A percentile compares a stretch with the other conserved stretches of the same genome.
Conservation (phyloP, 257 asterid species). For the Nicotiana obtusifolia region DNA sequence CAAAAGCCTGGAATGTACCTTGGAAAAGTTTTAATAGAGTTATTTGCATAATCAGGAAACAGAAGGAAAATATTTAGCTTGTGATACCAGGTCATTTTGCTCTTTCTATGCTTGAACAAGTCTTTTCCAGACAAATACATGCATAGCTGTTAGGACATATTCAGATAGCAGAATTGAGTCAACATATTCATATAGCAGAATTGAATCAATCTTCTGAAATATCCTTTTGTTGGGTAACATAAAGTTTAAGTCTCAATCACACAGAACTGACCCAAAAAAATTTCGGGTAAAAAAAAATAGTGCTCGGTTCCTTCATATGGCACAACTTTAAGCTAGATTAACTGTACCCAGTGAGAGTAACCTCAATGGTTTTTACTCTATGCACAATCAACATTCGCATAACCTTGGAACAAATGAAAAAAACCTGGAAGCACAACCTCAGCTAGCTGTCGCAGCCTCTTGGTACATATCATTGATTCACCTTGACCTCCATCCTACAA, state of each 20-base stretch:
- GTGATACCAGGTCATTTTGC: not conserved
- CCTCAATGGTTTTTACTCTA: not conserved
- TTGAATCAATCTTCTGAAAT: not conserved
- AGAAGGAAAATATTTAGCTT: not conserved
- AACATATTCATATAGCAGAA: not conserved
- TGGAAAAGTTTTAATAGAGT: not conserved
- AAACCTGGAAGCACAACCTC: conserved; percentile 48
- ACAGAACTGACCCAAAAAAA: not conserved
- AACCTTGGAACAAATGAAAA: conserved; percentile 5
- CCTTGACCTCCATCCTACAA: conserved; percentile 76
- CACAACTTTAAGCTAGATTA: not conserved
- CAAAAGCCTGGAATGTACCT: not conserved
- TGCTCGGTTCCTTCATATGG: not conserved
- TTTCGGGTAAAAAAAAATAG: not conserved
- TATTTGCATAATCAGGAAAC: not conserved
- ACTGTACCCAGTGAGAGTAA: not conserved
- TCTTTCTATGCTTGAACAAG: not conserved
- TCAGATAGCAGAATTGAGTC: not conserved
- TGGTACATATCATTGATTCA: conserved; percentile 49
- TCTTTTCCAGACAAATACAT: not conserved
- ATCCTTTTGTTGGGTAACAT: not conserved
- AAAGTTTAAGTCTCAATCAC: not conserved
- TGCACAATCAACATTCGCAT: not conserved
- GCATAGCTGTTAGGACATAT: not conserved
- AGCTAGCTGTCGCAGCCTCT: conserved; percentile 73